These are phyloP conservation scores for Colletotrichum higginsianum DNA, from an alignment of 2,329 filamentous ascomycete genomes.

Conservation along the genomic window DNA sequence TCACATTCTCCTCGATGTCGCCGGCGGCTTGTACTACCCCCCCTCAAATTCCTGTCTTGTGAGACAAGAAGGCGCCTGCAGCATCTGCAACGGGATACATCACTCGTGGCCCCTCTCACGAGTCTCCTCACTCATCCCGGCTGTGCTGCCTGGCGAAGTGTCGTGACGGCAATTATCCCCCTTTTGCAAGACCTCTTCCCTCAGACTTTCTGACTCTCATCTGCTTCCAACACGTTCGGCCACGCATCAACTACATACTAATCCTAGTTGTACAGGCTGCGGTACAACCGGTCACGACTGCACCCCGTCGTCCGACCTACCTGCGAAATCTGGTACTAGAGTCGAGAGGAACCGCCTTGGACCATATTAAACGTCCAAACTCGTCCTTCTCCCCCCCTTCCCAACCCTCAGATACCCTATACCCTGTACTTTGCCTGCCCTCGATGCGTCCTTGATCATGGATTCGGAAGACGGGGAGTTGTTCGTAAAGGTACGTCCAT, in stretches of 20 bases:
- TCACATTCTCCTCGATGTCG: conserved; percentile 22
- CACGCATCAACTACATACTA: conserved; percentile 31
- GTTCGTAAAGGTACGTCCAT: conserved; percentile 82
- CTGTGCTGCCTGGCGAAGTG: conserved; percentile 35
- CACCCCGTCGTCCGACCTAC: conserved; percentile 30
- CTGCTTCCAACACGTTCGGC: conserved; percentile 9
- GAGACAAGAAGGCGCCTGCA: conserved; percentile 38
- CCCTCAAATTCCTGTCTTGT: conserved; percentile 29
- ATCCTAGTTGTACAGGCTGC: conserved; percentile 37
- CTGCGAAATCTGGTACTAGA: conserved; percentile 23
- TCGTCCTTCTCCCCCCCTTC: conserved; percentile 35
- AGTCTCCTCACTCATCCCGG: conserved; percentile 30
- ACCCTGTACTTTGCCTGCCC: conserved; percentile 41
- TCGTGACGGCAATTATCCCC: conserved; percentile 28
- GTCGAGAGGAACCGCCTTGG: conserved; percentile 30
- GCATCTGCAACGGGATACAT: conserved; percentile 40
- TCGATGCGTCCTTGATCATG: conserved; percentile 75
- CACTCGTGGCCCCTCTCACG: conserved; percentile 38
- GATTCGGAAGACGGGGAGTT: conserved; percentile 91
- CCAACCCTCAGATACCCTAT: conserved; percentile 41
- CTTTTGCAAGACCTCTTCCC: neutral
- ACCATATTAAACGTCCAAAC: conserved; percentile 36
- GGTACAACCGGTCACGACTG: conserved; percentile 35
- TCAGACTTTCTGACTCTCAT: conserved; percentile 9
- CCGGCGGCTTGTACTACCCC: conserved; percentile 28